phyloP scores from a whole-genome alignment of 2,329 filamentous ascomycete species.

The Calonectria henricotiae region DNA sequence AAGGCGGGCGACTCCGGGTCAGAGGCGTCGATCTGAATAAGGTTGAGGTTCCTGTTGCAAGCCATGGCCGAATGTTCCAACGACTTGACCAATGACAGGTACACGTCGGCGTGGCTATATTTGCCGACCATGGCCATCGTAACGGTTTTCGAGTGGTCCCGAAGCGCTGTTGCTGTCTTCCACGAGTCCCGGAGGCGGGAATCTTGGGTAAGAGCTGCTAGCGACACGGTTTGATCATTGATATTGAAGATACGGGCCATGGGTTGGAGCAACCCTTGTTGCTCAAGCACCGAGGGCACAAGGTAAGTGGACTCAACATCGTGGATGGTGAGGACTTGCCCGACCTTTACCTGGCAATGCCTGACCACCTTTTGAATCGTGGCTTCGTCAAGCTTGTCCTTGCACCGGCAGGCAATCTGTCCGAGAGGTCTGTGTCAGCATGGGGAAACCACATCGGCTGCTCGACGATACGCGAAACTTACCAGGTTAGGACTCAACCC shows the following conservation, averaged over 20 bases:
- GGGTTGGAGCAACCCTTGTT: constrained; percentile 81
- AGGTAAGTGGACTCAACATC: constrained; percentile 95
- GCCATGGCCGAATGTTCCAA: constrained; percentile 94
- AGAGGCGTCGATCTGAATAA: constrained; percentile 1
- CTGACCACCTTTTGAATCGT: constrained; percentile 91
- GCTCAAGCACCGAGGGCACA: constrained; percentile 90
- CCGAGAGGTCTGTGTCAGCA: constrained; percentile 9
- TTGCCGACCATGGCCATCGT: constrained; percentile 93
- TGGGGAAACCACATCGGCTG: constrained; percentile 4
- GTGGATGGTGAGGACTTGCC: constrained; percentile 91
- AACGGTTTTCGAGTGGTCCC: constrained; percentile 78
- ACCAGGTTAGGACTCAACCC: constrained; percentile 82
- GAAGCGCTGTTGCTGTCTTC: constrained; percentile 79
- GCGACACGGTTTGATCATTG: constrained; percentile 71
- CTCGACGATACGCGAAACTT: constrained; percentile 46
- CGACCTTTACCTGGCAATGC: constrained; percentile 88
- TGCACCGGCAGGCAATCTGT: constrained; percentile 93
- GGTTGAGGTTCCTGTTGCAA: constrained; percentile 75
- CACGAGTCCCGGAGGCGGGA: constrained; percentile 82
- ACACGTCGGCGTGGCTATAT: constrained; percentile 90
- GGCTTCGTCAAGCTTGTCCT: constrained; percentile 79
- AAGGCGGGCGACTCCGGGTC: background rate
- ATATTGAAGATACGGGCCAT: constrained; percentile 64
- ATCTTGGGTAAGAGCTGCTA: constrained; percentile 76
- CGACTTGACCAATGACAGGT: constrained; percentile 86